Base-by-base conservation (phyloP, 2,329 filamentous ascomycete genomes). In the Leptosphaerulina australis region DNA sequence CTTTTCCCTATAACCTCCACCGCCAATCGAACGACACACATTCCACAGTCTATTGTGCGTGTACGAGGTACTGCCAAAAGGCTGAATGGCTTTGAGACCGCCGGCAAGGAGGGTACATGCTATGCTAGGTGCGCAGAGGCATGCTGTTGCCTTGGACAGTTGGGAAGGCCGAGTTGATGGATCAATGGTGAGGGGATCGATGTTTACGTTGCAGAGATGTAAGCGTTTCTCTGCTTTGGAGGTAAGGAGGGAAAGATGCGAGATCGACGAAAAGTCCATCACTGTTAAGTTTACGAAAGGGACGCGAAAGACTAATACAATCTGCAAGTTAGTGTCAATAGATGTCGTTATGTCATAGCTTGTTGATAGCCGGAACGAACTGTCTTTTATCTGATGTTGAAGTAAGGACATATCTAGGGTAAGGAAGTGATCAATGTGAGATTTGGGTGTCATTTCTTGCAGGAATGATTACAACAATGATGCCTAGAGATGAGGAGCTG, bases 81-180 rank as follows among this genome's bases (percentile, higher is more conserved):
- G 74, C 53, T 83, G 74, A 24, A 84, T 83, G 17, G 82, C 81
- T 53, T 85, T 85, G 33, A 84, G 74, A 59, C 85, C 82, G 0
- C 83, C 83, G 0, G 79, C 81, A 2, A 81, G 58, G 1, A 83
- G 46, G 1, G 74, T 76, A 1, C 73, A 77, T 5, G 74, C 50
- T 1, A 79, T 65, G 2, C 64, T 53, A 0, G 66, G 28, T 2
- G 68, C 62, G 2, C 74, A 74, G 60, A 84, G 73, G 49, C 77
- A 74, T 35, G 61, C 52, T 0, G 77, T 75, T 3, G 78, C 75
- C 7, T 75, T 56, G 17, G 70, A 60, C 44, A 85, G 65, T 59
- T 85, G 82, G 0, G 68, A 58, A 0, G 79, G 79, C 0, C 82
- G 75, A 14, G 75, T 66, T 0, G 81, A 80, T 0, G 79, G 80